A percentile compares a stretch with the other conserved stretches of the same genome.
phyloP scores from a whole-genome alignment of 2,329 filamentous ascomycete species.

The Cadophora sp. region DNA sequence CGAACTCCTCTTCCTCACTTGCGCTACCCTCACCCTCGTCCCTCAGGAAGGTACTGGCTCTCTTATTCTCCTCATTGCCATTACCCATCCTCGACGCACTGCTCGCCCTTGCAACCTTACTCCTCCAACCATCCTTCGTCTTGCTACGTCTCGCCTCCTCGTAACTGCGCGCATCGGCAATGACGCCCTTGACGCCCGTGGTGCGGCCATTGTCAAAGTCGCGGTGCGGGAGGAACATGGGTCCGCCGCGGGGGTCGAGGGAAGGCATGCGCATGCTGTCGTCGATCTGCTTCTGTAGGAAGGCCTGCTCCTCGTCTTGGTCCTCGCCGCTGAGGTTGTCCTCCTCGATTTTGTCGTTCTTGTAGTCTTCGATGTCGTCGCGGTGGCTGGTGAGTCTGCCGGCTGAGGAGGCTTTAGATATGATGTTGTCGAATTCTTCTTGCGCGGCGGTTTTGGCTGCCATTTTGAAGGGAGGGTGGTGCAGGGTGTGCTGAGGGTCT shows the following conservation, averaged over 20 bases:
- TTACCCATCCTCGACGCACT: slow-evolving; percentile 26
- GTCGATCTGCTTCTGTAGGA: slow-evolving; percentile 56
- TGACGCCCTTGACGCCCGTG: slow-evolving; percentile 86
- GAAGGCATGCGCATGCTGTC: slow-evolving; percentile 70
- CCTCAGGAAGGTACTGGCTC: slow-evolving; percentile 36
- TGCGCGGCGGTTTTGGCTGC: slow-evolving; percentile 61
- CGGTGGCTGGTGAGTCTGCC: slow-evolving; percentile 48
- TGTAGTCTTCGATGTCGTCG: slow-evolving; percentile 64
- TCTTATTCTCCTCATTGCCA: slow-evolving; percentile 30
- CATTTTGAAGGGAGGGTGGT: slow-evolving; percentile 36
- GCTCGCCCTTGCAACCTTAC: slow-evolving; percentile 59
- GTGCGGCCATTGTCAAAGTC: slow-evolving; percentile 72
- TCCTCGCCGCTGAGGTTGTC: slow-evolving; percentile 58
- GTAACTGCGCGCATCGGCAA: slow-evolving; percentile 81
- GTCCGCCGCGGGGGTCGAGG: slow-evolving; percentile 53
- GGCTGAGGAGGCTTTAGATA: slow-evolving; percentile 59
- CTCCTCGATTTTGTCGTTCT: slow-evolving; percentile 48
- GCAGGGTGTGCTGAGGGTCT: slow-evolving; percentile 32
- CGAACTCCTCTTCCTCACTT: slow-evolving; percentile 77
- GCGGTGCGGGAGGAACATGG: slow-evolving; percentile 65
- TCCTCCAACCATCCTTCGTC: slow-evolving; percentile 35
- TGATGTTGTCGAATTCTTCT: slow-evolving; percentile 70
- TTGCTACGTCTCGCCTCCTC: slow-evolving; percentile 64
- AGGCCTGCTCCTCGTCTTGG: slow-evolving; percentile 54
- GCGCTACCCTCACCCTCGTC: slow-evolving; percentile 45